Evolutionary conservation across 2,329 filamentous ascomycete genomes (phyloP).

Genomic region (Aaosphaeria arxii): DNA sequence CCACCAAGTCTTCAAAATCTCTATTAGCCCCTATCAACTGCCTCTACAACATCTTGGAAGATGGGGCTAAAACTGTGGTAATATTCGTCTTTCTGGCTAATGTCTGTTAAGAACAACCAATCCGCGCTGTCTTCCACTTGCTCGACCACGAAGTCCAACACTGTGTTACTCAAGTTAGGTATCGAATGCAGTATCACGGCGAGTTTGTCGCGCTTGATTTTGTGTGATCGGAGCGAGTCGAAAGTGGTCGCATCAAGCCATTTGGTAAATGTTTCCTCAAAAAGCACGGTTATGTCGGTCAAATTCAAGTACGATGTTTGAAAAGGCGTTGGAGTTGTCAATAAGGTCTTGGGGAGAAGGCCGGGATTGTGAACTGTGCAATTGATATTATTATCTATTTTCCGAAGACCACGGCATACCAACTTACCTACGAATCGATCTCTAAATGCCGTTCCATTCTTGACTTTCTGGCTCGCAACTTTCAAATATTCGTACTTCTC

Average conservation of each 20-base stretch:
- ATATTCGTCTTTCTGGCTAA: conserved; percentile 20
- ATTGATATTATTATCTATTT: neutral
- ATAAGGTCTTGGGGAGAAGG: conserved; percentile 11
- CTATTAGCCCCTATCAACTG: conserved; percentile 12
- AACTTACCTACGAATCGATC: conserved; percentile 22
- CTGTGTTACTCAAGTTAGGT: conserved; percentile 18
- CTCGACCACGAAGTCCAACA: conserved; percentile 26
- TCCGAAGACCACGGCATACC: neutral
- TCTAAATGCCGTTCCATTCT: conserved; percentile 16
- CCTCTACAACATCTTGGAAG: conserved; percentile 18
- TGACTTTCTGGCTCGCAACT: conserved; percentile 14
- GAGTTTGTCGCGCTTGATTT: conserved; percentile 17
- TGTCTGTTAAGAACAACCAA: conserved; percentile 27
- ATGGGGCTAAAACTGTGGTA: conserved; percentile 25
- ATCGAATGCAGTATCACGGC: conserved; percentile 26
- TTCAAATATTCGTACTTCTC: conserved; percentile 22
- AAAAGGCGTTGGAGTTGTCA: conserved; percentile 12
- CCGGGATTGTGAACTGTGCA: conserved; percentile 27
- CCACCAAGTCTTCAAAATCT: too few relatives aligned
- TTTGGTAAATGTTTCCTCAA: conserved; percentile 29
- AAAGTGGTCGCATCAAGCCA: conserved; percentile 20
- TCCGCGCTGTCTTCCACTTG: conserved; percentile 26
- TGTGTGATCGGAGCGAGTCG: conserved; percentile 15
- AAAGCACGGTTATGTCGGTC: conserved; percentile 29
- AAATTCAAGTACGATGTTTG: conserved; percentile 27